These are phyloP conservation scores for Podila epigama DNA, from an alignment of 192 early-diverging fungal genomes.

Conservation along the genomic window DNA sequence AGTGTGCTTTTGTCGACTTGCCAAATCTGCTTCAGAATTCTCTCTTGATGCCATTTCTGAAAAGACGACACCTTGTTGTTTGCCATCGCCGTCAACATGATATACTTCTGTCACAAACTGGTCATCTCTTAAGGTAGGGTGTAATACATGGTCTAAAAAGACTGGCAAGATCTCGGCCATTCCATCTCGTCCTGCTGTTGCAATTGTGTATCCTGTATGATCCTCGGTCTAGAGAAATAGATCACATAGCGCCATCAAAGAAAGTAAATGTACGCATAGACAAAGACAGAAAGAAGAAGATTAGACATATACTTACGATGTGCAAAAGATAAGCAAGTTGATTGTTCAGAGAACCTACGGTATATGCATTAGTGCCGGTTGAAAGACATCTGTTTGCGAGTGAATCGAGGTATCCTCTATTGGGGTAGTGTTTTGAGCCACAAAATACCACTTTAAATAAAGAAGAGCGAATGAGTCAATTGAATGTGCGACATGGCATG, in stretches of 20 bases:
- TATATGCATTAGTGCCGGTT: constrained; percentile 79
- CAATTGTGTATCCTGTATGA: constrained; percentile 77
- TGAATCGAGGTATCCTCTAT: constrained; percentile 78
- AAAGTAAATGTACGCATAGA: not conserved
- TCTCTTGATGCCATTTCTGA: constrained; percentile 80
- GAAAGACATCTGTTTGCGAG: constrained; percentile 78
- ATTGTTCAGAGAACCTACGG: not conserved
- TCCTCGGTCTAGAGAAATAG: constrained; percentile 45
- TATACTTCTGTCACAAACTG: constrained; percentile 86
- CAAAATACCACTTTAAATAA: constrained; percentile 75
- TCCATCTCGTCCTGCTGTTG: constrained; percentile 68
- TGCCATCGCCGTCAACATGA: constrained; percentile 73
- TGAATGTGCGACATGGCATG: too few relatives aligned
- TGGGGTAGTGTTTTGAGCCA: constrained; percentile 71
- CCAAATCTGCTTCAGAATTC: constrained; percentile 72
- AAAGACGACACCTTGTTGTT: constrained; percentile 83
- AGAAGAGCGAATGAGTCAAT: not conserved
- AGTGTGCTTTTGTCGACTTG: constrained; percentile 18
- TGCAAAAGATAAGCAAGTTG: not conserved
- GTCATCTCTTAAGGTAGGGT: constrained; percentile 72
- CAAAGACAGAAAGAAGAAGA: not conserved
- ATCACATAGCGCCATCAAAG: not conserved
- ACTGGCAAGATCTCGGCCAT: constrained; percentile 77
- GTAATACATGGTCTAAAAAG: constrained; percentile 83
- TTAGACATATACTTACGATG: not conserved